Percentiles rank a stretch among this genome's conserved stretches.
Evolutionary conservation across 139 green algal species (phyloP).

Genomic region (Deuterostichococcus epilithicus): DNA sequence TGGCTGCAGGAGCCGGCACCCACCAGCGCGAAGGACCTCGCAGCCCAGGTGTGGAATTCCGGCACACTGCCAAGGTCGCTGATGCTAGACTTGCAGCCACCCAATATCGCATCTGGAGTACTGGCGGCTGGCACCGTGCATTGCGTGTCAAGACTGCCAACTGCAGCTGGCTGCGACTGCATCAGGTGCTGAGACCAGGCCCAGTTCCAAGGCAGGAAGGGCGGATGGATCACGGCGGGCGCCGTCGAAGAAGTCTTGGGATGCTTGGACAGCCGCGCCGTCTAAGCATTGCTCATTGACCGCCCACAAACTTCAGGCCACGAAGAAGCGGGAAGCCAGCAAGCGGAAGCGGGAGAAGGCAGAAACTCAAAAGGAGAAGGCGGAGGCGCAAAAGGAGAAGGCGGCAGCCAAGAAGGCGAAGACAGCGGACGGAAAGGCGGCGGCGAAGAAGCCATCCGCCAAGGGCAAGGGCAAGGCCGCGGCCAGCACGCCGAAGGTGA

Average conservation of each 20-base stretch:
- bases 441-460: conserved; percentile 7
- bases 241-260: neutral
- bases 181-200: neutral
- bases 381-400: conserved; percentile 24
- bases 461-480: neutral
- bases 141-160: neutral
- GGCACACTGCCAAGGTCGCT: neutral
- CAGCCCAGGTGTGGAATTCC: conserved; percentile 34
- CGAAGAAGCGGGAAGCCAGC: conserved; percentile 51
- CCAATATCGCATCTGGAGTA: neutral
- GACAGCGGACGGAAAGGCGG: neutral
- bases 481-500: neutral
- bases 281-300: neutral
- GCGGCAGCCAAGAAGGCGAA: conserved; percentile 18
- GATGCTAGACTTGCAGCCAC: neutral
- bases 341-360: conserved; percentile 50
- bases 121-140: neutral
- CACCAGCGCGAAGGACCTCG: conserved; percentile 54
- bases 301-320: conserved; percentile 17
- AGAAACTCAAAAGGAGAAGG: conserved; percentile 19
- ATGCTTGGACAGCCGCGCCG: neutral
- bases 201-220: neutral
- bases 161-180: neutral
- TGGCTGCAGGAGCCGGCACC: conserved; percentile 58
- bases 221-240: neutral